These are phyloP conservation scores for Wickerhamiella allomyrinae DNA, from an alignment of 805 yeast genomes.

Conservation along the genomic window DNA sequence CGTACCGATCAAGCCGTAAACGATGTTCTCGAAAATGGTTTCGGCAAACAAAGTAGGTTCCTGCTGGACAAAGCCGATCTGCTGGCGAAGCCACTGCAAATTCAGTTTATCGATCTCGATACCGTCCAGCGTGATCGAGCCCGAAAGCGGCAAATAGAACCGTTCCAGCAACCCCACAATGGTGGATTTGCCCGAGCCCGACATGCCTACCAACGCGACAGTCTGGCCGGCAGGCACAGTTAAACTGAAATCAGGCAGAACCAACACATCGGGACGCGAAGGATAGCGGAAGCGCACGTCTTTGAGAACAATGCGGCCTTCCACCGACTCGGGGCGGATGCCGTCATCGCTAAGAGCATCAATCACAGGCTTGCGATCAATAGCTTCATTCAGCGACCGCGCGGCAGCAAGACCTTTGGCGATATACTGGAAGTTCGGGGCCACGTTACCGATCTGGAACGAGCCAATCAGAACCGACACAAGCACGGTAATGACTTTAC, in stretches of 20 bases:
- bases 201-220: constrained; percentile 91
- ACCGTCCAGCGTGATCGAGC: constrained; percentile 70
- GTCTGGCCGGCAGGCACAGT: constrained; percentile 77
- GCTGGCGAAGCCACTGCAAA: constrained; percentile 55
- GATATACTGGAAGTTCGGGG: constrained; percentile 28
- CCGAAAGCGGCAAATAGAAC: constrained; percentile 67
- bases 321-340: constrained; percentile 14
- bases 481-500: constrained; percentile 25
- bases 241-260: constrained; percentile 61
- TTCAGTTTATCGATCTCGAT: constrained; percentile 63
- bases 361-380: constrained; percentile 30
- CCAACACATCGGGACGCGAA: constrained; percentile 61
- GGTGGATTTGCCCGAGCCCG: constrained; percentile 93
- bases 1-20: constrained; percentile 68
- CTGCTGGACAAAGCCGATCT: constrained; percentile 86
- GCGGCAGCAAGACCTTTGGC: constrained; percentile 30
- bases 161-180: constrained; percentile 72
- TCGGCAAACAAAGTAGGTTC: constrained; percentile 91
- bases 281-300: constrained; percentile 85
- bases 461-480: constrained; percentile 31
- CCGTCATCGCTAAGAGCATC: constrained; percentile 24
- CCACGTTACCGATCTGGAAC: constrained; percentile 28
- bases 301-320: constrained; percentile 64
- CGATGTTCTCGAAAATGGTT: constrained; percentile 70
- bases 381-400: constrained; percentile 29